A percentile compares a stretch with the other conserved stretches of the same genome.
Conservation (phyloP, 2,329 filamentous ascomycete genomes). For the Calonectria ilicicola region DNA sequence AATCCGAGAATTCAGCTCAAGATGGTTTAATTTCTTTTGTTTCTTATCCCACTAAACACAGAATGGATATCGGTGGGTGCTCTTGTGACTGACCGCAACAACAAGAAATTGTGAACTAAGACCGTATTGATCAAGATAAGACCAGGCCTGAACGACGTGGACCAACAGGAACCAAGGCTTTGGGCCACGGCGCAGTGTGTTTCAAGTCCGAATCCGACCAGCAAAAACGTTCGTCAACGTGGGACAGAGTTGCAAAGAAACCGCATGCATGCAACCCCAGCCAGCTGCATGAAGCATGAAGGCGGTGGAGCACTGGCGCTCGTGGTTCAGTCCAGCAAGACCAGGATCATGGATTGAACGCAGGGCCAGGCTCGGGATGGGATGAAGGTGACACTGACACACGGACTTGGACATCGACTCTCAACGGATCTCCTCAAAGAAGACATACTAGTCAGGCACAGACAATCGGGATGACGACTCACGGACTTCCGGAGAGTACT, state of each 20-base stretch:
- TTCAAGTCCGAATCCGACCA: slow-evolving; percentile 29
- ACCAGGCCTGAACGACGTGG: slow-evolving; percentile 15
- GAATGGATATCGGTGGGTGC: background rate
- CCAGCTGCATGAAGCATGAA: slow-evolving; percentile 32
- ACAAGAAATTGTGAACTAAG: background rate
- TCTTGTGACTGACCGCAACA: background rate
- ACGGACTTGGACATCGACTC: slow-evolving; percentile 5
- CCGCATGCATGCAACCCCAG: slow-evolving; percentile 25
- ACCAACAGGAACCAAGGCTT: slow-evolving; percentile 19
- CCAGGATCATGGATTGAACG: slow-evolving; percentile 25
- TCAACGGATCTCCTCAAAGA: background rate
- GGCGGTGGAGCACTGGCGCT: slow-evolving; percentile 22
- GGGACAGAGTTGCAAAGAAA: slow-evolving; percentile 18
- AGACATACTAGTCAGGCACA: background rate
- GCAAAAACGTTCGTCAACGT: slow-evolving; percentile 22
- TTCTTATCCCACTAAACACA: background rate
- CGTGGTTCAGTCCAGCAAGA: slow-evolving; percentile 12
- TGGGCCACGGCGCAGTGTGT: slow-evolving; percentile 17
- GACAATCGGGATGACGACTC: background rate
- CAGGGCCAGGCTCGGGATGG: slow-evolving; percentile 4
- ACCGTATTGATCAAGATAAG: background rate
- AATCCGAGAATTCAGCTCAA: background rate
- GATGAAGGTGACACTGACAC: slow-evolving; percentile 10
- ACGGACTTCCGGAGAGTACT: background rate
- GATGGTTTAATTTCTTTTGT: background rate